Evolutionary conservation across 1,284 basidiomycete genomes (phyloP).

Genomic region (Pterulicium gracile): DNA sequence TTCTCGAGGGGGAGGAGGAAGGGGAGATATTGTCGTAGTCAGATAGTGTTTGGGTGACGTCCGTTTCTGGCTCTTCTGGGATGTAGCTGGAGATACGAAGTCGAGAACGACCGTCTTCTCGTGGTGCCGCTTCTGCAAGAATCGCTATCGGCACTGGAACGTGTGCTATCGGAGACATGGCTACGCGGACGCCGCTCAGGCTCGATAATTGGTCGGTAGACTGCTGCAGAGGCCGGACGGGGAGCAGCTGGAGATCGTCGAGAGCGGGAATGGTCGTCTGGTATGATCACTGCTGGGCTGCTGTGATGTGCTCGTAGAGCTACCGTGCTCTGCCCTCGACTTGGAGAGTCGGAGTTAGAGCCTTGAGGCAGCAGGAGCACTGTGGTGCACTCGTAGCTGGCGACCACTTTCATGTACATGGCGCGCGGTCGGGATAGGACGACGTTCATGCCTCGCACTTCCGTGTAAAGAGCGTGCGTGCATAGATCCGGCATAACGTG

Average conservation of each 20-base stretch:
- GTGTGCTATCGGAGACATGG: too few species aligned
- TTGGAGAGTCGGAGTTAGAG: too few species aligned
- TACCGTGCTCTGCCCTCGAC: too few species aligned
- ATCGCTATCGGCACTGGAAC: too few species aligned
- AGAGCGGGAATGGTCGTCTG: not conserved
- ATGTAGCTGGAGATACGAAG: not conserved
- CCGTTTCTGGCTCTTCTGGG: not conserved
- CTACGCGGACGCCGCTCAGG: not conserved
- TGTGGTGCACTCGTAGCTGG: not conserved
- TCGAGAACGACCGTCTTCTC: not conserved
- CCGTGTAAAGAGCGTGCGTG: not conserved
- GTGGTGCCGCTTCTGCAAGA: not conserved
- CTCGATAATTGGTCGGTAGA: not conserved
- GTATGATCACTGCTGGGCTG: not conserved
- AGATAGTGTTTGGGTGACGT: not conserved
- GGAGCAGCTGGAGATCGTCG: not conserved
- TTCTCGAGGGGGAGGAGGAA: not conserved
- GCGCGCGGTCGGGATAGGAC: not conserved
- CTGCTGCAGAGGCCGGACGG: not conserved
- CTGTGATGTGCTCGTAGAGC: not conserved
- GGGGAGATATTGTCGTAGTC: not conserved
- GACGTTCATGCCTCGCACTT: not conserved
- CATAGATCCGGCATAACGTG: not conserved
- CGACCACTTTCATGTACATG: not conserved
- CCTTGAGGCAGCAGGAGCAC: too few species aligned